Evolutionary conservation across 2,329 filamentous ascomycete species (phyloP).

Genomic region (Calonectria hongkongensis): DNA sequence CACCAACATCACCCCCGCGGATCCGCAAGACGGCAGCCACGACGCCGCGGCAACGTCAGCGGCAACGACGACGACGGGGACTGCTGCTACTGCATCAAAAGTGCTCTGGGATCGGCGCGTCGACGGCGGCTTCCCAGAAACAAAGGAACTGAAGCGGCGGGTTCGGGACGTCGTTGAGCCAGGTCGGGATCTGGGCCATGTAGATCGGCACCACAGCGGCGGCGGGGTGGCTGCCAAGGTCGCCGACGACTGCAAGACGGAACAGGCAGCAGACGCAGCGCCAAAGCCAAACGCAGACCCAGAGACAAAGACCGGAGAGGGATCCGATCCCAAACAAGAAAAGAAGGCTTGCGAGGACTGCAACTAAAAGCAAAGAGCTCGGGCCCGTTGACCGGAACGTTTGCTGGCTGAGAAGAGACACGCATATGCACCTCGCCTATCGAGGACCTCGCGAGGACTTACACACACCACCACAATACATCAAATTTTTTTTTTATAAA

Average conservation of each 20-base stretch:
- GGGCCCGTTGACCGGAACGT: slow-evolving; percentile 1
- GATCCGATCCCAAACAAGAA: slow-evolving; percentile 25
- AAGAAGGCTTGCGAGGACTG: slow-evolving; percentile 56
- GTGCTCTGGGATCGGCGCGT: slow-evolving; percentile 91
- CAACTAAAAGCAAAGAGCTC: slow-evolving; percentile 38
- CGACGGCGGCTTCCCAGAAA: slow-evolving; percentile 94
- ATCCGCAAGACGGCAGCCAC: neutral
- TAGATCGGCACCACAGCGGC: slow-evolving; percentile 73
- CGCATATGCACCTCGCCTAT: slow-evolving; percentile 25
- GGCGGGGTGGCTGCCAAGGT: slow-evolving; percentile 33
- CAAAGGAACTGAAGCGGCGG: slow-evolving; percentile 90
- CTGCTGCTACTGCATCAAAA: slow-evolving; percentile 59
- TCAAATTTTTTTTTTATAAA: neutral
- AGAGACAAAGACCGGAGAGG: slow-evolving; percentile 28
- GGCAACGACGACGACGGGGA: slow-evolving; percentile 26
- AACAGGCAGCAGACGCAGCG: neutral
- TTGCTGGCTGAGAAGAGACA: slow-evolving; percentile 22
- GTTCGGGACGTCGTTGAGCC: slow-evolving; percentile 90
- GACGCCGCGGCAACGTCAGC: slow-evolving; percentile 19
- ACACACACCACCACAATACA: slow-evolving; percentile 1
- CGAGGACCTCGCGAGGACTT: neutral
- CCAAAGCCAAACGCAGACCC: slow-evolving; percentile 2
- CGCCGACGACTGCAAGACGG: slow-evolving; percentile 13
- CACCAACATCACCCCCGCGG: slow-evolving; percentile 54
- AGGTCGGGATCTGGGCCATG: slow-evolving; percentile 85